A percentile compares a stretch with the other conserved stretches of the same genome.
These are phyloP conservation scores for Solanum sitiens DNA, from an alignment of 257 asterid genomes.

Conservation along the genomic window DNA sequence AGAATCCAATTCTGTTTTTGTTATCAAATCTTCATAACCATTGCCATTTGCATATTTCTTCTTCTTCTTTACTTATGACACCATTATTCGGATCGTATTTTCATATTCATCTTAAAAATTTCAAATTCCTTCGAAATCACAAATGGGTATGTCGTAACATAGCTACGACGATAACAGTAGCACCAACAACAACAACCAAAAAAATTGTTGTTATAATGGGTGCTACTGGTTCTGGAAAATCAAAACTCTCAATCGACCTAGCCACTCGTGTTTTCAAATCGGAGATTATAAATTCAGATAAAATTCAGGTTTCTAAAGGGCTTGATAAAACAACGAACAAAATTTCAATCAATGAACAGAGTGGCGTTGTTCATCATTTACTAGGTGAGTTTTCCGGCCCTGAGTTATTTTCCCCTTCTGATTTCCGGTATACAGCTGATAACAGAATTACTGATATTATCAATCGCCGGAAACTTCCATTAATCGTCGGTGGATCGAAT, in stretches of 20 bases:
- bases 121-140: not conserved
- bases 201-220: slow-evolving; percentile 68
- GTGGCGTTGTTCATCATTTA: slow-evolving; percentile 59
- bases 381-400: slow-evolving; percentile 46
- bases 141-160: not conserved
- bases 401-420: slow-evolving; percentile 55
- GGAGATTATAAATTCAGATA: slow-evolving; percentile 82
- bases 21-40: not conserved
- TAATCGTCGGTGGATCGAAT: slow-evolving; percentile 90
- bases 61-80: slow-evolving; percentile 26
- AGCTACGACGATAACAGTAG: not conserved
- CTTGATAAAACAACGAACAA: slow-evolving; percentile 74
- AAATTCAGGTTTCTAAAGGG: slow-evolving; percentile 66
- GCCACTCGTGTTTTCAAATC: slow-evolving; percentile 53
- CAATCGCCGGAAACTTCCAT: slow-evolving; percentile 27
- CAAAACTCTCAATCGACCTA: slow-evolving; percentile 73
- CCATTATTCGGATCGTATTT: slow-evolving; percentile 1
- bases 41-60: not conserved
- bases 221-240: slow-evolving; percentile 86
- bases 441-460: slow-evolving; percentile 23
- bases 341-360: slow-evolving; percentile 40
- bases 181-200: not conserved
- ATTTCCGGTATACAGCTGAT: slow-evolving; percentile 34
- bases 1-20: not conserved
- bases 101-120: not conserved